Conservation (phyloP, 2,329 filamentous ascomycete genomes). For the Corynespora cassiicola region DNA sequence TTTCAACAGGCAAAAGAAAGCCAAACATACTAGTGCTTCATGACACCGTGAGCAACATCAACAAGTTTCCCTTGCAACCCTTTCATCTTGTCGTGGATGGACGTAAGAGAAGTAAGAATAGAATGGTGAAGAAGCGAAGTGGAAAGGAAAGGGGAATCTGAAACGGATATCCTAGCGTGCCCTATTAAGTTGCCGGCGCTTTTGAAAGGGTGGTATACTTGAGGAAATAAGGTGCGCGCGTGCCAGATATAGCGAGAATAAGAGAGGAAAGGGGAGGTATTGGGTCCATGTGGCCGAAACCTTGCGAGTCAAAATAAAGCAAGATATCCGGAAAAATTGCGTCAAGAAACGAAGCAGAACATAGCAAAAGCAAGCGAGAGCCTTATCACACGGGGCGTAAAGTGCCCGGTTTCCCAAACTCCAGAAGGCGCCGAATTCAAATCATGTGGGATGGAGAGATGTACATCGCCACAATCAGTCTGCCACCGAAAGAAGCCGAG, state of each 20-base stretch:
- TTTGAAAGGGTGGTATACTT: conserved; percentile 21
- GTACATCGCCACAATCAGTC: conserved; percentile 11
- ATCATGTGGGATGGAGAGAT: conserved; percentile 14
- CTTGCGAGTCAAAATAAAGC: conserved; percentile 9
- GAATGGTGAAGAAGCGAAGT: conserved; percentile 1
- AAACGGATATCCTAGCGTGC: conserved; percentile 26
- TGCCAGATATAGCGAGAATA: conserved; percentile 22
- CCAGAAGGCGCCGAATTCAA: conserved; percentile 26
- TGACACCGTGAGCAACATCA: conserved; percentile 12
- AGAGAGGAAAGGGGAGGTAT: conserved; percentile 5
- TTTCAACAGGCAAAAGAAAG: too few species aligned
- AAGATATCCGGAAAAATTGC: conserved; percentile 7
- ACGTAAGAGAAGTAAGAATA: conserved; percentile 4
- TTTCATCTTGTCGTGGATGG: conserved; percentile 5
- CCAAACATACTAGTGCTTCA: conserved; percentile 2
- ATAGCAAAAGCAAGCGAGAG: conserved; percentile 25
- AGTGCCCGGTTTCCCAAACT: conserved; percentile 20
- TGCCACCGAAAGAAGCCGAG: conserved; percentile 17
- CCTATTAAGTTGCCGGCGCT: conserved; percentile 34
- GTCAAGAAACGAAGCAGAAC: conserved; percentile 20
- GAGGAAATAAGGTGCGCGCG: conserved; percentile 24
- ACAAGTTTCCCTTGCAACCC: conserved; percentile 10
- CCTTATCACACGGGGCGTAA: conserved; percentile 21
- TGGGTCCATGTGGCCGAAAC: conserved; percentile 14
- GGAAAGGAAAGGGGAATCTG: conserved; percentile 6